Evolutionary conservation across 2,329 filamentous ascomycete species (phyloP).

Genomic region (Botryotinia globosa): DNA sequence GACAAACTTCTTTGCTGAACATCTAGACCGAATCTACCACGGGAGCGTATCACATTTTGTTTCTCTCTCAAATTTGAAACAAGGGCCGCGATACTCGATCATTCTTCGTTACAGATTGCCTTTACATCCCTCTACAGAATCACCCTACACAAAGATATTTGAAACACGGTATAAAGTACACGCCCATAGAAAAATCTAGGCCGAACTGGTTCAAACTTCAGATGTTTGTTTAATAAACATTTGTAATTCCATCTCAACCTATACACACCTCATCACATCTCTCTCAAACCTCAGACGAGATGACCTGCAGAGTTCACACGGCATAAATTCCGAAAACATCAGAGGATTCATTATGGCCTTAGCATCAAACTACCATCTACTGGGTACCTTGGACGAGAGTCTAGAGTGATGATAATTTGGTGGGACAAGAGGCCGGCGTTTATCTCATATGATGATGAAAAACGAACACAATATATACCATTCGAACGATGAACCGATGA

Average conservation of each 20-base stretch:
- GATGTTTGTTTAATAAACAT: constrained; percentile 3
- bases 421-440: background rate
- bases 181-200: background rate
- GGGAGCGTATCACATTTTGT: background rate
- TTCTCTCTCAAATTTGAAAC: constrained; percentile 9
- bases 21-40: background rate
- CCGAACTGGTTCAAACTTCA: background rate
- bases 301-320: background rate
- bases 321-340: background rate
- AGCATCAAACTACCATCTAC: background rate
- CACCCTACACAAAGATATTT: background rate
- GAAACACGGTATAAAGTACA: background rate
- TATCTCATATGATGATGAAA: background rate
- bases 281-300: background rate
- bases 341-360: background rate
- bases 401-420: background rate
- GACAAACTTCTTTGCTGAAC: background rate
- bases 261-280: background rate
- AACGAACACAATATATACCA: background rate
- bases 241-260: background rate
- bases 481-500: background rate
- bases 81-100: background rate
- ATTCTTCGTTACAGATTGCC: constrained; percentile 9
- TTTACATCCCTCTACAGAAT: background rate
- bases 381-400: background rate